Percentiles rank a stretch among this genome's conserved stretches.
Conservation (phyloP, 1,284 basidiomycete species). For the Entoloma clypeatum region DNA sequence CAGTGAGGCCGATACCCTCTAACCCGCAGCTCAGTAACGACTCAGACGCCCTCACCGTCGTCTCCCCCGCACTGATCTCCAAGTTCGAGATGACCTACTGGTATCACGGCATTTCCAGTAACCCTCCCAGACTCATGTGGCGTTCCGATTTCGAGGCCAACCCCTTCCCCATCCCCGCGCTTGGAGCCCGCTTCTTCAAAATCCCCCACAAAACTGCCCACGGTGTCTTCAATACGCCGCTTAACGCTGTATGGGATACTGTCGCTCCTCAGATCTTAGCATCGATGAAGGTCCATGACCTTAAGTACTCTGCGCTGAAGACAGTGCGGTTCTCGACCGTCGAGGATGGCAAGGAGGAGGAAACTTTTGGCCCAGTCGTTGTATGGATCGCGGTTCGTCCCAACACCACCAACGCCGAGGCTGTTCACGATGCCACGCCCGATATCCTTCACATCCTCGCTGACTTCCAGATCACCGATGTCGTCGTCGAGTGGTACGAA, state of each 20-base stretch:
- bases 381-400: constrained; percentile 28
- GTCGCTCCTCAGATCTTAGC: constrained; percentile 19
- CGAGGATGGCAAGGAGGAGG: constrained; percentile 9
- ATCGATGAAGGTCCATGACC: background rate
- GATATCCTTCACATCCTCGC: constrained; percentile 19
- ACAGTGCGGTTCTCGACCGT: background rate
- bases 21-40: no score
- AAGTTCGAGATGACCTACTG: constrained; percentile 7
- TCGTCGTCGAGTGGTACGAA: constrained; percentile 26
- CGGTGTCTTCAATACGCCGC: constrained; percentile 22
- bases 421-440: constrained; percentile 21
- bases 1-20: no score
- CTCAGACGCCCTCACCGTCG: no score
- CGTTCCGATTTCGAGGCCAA: constrained; percentile 20
- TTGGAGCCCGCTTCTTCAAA: constrained; percentile 11
- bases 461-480: constrained; percentile 22
- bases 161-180: constrained; percentile 17
- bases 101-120: constrained; percentile 21
- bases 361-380: constrained; percentile 17
- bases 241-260: constrained; percentile 25
- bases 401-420: constrained; percentile 19
- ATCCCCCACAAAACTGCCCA: constrained; percentile 21
- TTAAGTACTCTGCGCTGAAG: background rate
- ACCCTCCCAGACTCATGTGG: constrained; percentile 26
- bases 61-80: background rate